These are phyloP conservation scores for Erodium chrysanthum DNA, from an alignment of 441 rosid species.

Conservation along the genomic window DNA sequence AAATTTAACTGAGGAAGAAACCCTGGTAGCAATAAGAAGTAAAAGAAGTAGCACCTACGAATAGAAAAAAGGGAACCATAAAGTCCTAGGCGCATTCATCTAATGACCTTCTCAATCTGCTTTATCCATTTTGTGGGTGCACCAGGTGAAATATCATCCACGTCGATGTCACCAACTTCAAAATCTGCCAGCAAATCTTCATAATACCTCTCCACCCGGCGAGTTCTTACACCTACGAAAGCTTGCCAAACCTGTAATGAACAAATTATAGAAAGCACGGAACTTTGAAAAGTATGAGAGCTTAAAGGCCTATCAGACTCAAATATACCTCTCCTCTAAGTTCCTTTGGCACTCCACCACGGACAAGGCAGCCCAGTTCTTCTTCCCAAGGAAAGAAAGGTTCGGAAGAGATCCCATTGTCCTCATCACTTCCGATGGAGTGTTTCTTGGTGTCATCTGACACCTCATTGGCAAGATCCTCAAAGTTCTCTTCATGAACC, in stretches of 20 bases:
- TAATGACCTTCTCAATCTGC: slow-evolving; percentile 71
- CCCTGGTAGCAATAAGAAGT: slow-evolving; percentile 19
- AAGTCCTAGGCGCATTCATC: slow-evolving; percentile 46
- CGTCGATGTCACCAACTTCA: slow-evolving; percentile 24
- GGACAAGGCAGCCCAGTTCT: slow-evolving; percentile 59
- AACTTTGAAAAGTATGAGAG: slow-evolving; percentile 8
- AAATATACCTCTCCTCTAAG: slow-evolving; percentile 59
- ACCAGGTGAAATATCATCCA: slow-evolving; percentile 26
- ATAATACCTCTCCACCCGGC: slow-evolving; percentile 49
- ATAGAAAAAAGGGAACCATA: slow-evolving; percentile 43
- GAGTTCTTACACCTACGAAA: slow-evolving; percentile 55
- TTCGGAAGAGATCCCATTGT: slow-evolving; percentile 24
- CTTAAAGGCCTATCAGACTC: slow-evolving; percentile 11
- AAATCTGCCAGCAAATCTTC: slow-evolving; percentile 45
- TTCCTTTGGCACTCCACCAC: slow-evolving; percentile 65
- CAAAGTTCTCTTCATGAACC: slow-evolving; percentile 24
- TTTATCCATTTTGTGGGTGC: slow-evolving; percentile 40
- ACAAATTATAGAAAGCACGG: slow-evolving; percentile 17
- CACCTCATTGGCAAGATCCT: slow-evolving; percentile 28
- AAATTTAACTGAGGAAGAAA: slow-evolving; percentile 31
- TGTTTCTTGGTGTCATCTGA: slow-evolving; percentile 16
- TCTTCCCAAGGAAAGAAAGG: slow-evolving; percentile 43
- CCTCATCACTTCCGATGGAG: slow-evolving; percentile 20
- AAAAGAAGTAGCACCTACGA: slow-evolving; percentile 30
- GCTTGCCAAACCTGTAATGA: slow-evolving; percentile 64